Evolutionary conservation across 257 asterid genomes (phyloP).

Genomic region (Fraxinus quadrangulata): DNA sequence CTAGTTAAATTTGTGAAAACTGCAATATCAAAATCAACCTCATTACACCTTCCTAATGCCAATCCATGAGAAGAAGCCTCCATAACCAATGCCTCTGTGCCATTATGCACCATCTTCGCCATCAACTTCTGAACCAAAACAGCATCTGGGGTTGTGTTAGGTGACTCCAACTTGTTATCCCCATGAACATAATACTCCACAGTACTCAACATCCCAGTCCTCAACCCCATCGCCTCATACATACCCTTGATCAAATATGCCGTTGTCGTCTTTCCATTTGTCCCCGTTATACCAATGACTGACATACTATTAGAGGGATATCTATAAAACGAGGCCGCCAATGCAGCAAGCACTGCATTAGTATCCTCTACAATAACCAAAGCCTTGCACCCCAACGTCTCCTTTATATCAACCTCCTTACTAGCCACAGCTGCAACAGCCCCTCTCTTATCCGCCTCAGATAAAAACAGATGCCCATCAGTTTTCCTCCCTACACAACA

Average conservation of each 20-base stretch:
- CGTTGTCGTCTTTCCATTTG: slow-evolving; percentile 78
- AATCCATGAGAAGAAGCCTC: slow-evolving; percentile 74
- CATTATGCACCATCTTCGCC: slow-evolving; percentile 91
- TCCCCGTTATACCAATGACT: slow-evolving; percentile 77
- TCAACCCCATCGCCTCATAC: slow-evolving; percentile 96
- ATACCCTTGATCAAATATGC: slow-evolving; percentile 66
- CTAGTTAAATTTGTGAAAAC: slow-evolving; percentile 72
- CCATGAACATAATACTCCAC: slow-evolving; percentile 79
- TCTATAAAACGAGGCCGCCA: slow-evolving; percentile 78
- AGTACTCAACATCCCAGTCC: slow-evolving; percentile 86
- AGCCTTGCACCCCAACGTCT: slow-evolving; percentile 83
- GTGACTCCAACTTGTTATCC: slow-evolving; percentile 70
- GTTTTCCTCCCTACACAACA: slow-evolving; percentile 73
- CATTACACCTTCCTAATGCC: slow-evolving; percentile 67
- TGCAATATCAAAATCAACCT: slow-evolving; percentile 89
- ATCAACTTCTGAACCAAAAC: slow-evolving; percentile 79
- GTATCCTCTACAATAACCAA: slow-evolving; percentile 90
- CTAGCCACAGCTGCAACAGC: slow-evolving; percentile 94
- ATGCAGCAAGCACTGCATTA: slow-evolving; percentile 58
- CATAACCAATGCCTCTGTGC: slow-evolving; percentile 87
- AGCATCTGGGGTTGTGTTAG: slow-evolving; percentile 56
- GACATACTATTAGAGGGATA: slow-evolving; percentile 81
- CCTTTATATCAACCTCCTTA: slow-evolving; percentile 83
- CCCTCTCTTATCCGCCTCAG: slow-evolving; percentile 95
- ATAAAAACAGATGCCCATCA: slow-evolving; percentile 69